Conservation (phyloP, 257 asterid genomes). For the Anisodus acutangulus region DNA sequence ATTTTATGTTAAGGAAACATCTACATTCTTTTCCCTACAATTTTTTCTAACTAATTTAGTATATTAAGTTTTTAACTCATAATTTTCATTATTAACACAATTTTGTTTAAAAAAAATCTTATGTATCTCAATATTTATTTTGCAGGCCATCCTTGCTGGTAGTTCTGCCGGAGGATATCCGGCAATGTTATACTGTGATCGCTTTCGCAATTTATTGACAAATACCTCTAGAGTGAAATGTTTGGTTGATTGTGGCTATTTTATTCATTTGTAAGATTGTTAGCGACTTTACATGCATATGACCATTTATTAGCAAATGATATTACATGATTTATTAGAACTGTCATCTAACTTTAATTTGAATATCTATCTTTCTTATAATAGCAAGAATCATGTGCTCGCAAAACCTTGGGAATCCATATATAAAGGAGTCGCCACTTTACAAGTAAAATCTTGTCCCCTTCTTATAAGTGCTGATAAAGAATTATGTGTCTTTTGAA, state of each 20-base stretch:
- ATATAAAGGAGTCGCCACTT: neutral
- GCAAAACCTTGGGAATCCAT: neutral
- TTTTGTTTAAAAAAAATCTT: neutral
- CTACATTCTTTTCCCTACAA: too few relatives aligned
- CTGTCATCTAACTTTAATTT: neutral
- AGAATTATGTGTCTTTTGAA: too few relatives aligned
- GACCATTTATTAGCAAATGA: neutral
- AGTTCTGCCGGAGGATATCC: slow-evolving; percentile 23
- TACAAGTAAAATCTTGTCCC: neutral
- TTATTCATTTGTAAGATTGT: slow-evolving; percentile 24
- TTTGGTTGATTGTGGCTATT: slow-evolving; percentile 25
- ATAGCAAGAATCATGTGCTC: neutral
- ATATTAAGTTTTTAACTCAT: too few relatives aligned
- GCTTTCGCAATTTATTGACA: neutral
- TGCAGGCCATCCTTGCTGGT: neutral
- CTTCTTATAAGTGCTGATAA: too few relatives aligned
- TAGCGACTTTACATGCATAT: too few relatives aligned
- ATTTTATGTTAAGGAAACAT: too few relatives aligned
- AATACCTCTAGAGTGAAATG: neutral
- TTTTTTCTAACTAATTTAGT: too few relatives aligned
- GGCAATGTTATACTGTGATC: slow-evolving; percentile 26
- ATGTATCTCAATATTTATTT: neutral
- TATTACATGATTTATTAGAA: neutral
- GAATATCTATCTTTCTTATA: neutral
- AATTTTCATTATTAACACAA: too few relatives aligned